Base-by-base conservation (phyloP, 1,284 basidiomycete genomes). In the Puccinia triticina region DNA sequence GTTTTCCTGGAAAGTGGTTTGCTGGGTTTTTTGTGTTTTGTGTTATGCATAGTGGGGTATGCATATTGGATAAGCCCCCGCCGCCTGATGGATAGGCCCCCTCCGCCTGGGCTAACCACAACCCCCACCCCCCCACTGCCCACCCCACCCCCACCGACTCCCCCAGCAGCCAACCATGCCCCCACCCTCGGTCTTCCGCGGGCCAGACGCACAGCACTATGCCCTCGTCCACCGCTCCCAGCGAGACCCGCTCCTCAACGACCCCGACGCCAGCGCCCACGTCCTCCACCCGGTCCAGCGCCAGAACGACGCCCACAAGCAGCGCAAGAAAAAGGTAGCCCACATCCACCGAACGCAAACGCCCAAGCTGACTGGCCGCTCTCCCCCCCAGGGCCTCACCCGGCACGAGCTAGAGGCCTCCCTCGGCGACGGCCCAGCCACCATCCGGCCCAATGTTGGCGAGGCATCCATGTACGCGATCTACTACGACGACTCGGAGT, bases 141-240 rank as follows among this genome's bases (percentile, higher is more conserved):
- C 34, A 57, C 53, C 12, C 40, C 50, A 55, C 16, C 32, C 23
- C 14, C 26, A 75, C 8, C 50, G 0, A 34, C 37, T 23, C 12
- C 34, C 12, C 77, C 40, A 59, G 2, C 23, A 14, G 37, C 10
- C 55, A 77, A 0, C 40, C 8, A 71, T 67, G 66, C 1, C 66
- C 29, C 48, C 61, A 26, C 88, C 88, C 83, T 96, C 95, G 40
- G 91, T 95, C 85, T 99, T 94, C 89, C 92, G 95, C 84, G 92
- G 92, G 85, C 93, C 94, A 14, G 93, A 93, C 8, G 91, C 93
- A 81, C 92, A 93, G 87, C 95, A 98, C 88, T 98, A 96, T 85
- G 95, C 98, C 89, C 93, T 99, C 73, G 96, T 99, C 37, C 95
- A 99, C 87, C 91, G 97, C 83, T 98, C 96, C 14, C 95, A 96